Evolutionary conservation across 176 grass and related monocot species (phyloP), one percentile per base, ranked within the genome.

Genomic region (Triticum dicoccoides): DNA sequence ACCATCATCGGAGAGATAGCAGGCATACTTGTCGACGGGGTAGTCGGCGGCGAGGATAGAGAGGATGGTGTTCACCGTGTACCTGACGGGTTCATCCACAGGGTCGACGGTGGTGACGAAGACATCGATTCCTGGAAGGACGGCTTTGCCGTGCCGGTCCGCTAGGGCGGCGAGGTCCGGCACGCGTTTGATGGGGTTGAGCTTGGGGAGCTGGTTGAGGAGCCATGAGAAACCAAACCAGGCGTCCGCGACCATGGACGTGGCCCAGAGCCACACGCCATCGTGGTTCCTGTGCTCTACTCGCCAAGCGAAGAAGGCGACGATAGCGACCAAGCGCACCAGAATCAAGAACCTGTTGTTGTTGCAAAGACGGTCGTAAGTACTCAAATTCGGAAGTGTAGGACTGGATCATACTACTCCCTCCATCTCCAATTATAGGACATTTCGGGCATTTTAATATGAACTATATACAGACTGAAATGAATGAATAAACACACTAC

Each of bases 21-120:
- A 91, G 2, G 89, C 80, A 2, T 79, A 38, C 75, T 29, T 87
- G 2, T 87, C 89, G 2, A 84, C 68, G 0, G 89, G 89, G 85
- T 91, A 91, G 68, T 91, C 89, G 12, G 85, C 35, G 75, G 89
- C 85, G 38, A 91, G 75, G 80, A 91, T 91, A 13, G 89, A 91
- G 67, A 87, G 89, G 6, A 91, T 51, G 45, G 89, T 68, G 81
- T 91, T 91, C 9, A 87, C 89, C 0, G 85, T 91, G 89, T 69
- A 87, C 4, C 87, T 0, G 35, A 87, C 67, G 9, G 81, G 85
- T 15, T 91, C 89, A 27, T 91, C 85, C 14, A 84, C 74, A 0
- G 89, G 89, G 45, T 91, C 89, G 5, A 84, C 81, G 45, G 89
- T 91, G 59, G 85, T 87, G 68, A 91, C 20, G 45, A 91, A 87